These are phyloP conservation scores for Xylaria digitata DNA, from an alignment of 2,329 filamentous ascomycete species.

Conservation along the genomic window DNA sequence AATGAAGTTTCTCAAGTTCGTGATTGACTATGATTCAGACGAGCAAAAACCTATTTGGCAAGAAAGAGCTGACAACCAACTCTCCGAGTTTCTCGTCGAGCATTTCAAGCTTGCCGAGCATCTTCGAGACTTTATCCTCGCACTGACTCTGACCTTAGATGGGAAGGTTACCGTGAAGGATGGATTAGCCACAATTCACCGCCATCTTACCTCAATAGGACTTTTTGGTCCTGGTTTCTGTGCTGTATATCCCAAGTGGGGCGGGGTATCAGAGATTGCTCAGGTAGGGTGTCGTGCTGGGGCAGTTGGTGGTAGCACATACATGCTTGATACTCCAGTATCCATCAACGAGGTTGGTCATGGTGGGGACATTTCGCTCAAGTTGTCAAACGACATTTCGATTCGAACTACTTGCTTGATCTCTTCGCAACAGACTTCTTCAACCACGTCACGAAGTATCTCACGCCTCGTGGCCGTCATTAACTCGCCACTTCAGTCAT, in stretches of 20 bases:
- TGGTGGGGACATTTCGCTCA: slow-evolving; percentile 54
- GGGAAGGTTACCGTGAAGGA: slow-evolving; percentile 70
- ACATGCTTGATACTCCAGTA: slow-evolving; percentile 82
- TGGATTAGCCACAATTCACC: slow-evolving; percentile 78
- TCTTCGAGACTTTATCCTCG: slow-evolving; percentile 70
- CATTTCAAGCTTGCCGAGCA: slow-evolving; percentile 75
- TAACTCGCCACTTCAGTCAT: slow-evolving; percentile 68
- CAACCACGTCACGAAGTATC: slow-evolving; percentile 52
- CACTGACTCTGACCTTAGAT: slow-evolving; percentile 80
- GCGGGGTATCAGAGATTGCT: slow-evolving; percentile 85
- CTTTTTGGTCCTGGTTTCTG: slow-evolving; percentile 90
- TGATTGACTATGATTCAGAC: slow-evolving; percentile 75
- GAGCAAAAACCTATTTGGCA: slow-evolving; percentile 69
- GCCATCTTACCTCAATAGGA: slow-evolving; percentile 87
- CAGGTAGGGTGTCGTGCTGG: slow-evolving; percentile 92
- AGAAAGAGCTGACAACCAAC: slow-evolving; percentile 62
- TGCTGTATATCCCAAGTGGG: slow-evolving; percentile 92
- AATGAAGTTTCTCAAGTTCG: slow-evolving; percentile 95
- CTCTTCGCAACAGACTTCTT: slow-evolving; percentile 53
- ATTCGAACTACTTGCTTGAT: slow-evolving; percentile 68
- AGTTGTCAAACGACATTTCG: slow-evolving; percentile 67
- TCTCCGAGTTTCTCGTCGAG: slow-evolving; percentile 68
- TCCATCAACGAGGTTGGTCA: slow-evolving; percentile 50
- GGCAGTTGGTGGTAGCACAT: slow-evolving; percentile 90
- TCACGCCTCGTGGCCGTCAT: slow-evolving; percentile 76